These are phyloP conservation scores for Hanseniaspora clermontiae DNA, from an alignment of 805 yeast species.

Conservation along the genomic window DNA sequence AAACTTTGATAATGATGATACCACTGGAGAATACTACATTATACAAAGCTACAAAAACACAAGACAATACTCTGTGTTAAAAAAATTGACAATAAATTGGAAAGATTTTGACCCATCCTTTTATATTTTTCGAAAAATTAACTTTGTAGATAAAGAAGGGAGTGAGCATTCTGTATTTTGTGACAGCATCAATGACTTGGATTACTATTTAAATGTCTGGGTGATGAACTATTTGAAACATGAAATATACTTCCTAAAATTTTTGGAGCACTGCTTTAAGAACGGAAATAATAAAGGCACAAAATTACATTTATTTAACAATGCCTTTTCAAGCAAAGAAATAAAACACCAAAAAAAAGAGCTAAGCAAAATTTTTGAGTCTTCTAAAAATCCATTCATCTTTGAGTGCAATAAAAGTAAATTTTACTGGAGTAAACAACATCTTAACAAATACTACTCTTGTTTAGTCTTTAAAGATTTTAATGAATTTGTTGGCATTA, in stretches of 20 bases:
- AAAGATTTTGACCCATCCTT: slow-evolving; percentile 5
- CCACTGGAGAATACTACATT: not conserved
- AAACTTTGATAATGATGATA: not conserved
- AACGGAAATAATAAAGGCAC: not conserved
- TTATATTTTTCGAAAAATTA: not conserved
- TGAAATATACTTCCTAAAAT: slow-evolving; percentile 3
- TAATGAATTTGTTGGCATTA: not conserved
- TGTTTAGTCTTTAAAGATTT: not conserved
- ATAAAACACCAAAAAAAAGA: not conserved
- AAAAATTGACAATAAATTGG: slow-evolving; percentile 6
- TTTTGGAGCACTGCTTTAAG: not conserved
- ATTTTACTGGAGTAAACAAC: slow-evolving; percentile 8
- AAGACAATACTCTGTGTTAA: not conserved
- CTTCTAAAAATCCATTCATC: not conserved
- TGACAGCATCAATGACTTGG: not conserved
- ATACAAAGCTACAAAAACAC: not conserved
- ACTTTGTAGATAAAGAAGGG: not conserved
- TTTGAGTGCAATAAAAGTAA: not conserved
- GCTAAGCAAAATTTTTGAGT: not conserved
- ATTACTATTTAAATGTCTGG: slow-evolving; percentile 3
- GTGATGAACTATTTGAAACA: not conserved
- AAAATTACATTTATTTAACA: not conserved
- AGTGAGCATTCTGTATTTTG: not conserved
- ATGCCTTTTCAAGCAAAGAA: not conserved
- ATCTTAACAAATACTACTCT: not conserved